These are phyloP conservation scores for Blastobotrys serpentis DNA, from an alignment of 1,139 yeast genomes.

Conservation along the genomic window DNA sequence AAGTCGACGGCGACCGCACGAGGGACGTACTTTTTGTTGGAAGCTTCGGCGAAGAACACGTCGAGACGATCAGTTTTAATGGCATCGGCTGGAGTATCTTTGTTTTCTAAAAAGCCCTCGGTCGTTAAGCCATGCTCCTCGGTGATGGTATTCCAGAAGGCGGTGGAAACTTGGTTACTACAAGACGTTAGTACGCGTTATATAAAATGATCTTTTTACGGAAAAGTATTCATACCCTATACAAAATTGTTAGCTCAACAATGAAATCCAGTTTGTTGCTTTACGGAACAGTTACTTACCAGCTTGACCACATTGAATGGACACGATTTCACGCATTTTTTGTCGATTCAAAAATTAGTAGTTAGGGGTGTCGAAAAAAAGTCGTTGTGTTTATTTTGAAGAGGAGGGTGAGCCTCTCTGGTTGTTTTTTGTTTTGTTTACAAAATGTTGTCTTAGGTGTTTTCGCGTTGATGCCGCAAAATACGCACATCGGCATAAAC, in stretches of 20 bases:
- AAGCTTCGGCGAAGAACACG: slow-evolving; percentile 38
- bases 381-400: background rate
- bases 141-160: slow-evolving; percentile 68
- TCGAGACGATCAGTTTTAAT: slow-evolving; percentile 33
- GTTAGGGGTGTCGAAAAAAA: slow-evolving; percentile 1
- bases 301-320: slow-evolving; percentile 47
- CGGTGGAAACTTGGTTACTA: slow-evolving; percentile 68
- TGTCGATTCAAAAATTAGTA: background rate
- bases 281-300: slow-evolving; percentile 32
- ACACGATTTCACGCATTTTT: slow-evolving; percentile 45
- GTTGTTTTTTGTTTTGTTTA: background rate
- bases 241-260: slow-evolving; percentile 7
- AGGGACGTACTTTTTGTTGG: slow-evolving; percentile 45
- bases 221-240: slow-evolving; percentile 19
- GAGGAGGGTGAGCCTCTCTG: background rate
- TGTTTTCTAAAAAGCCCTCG: slow-evolving; percentile 43
- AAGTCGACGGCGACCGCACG: slow-evolving; percentile 48
- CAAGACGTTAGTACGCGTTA: slow-evolving; percentile 12
- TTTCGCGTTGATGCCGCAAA: slow-evolving; percentile 4
- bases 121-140: slow-evolving; percentile 64
- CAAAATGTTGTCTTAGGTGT: slow-evolving; percentile 3
- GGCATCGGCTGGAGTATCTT: slow-evolving; percentile 35
- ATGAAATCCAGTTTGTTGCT: too few relatives aligned
- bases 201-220: too few relatives aligned
- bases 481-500: background rate